Conservation (phyloP, 768 basidiomycete species). For the Austroboletus festivus region DNA sequence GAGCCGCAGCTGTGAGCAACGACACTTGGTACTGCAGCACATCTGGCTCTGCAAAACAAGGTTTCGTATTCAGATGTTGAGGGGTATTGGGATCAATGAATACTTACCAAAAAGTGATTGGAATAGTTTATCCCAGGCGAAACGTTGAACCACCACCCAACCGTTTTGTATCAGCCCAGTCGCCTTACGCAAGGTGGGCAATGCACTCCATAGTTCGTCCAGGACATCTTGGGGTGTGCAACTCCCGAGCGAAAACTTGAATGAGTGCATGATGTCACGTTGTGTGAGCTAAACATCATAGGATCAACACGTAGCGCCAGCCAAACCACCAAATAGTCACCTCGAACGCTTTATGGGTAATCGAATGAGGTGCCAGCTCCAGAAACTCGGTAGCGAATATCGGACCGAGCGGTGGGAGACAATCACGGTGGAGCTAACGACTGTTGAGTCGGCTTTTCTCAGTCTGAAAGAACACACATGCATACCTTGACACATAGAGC, state of each 20-base stretch:
- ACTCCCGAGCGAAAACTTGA: constrained; percentile 48
- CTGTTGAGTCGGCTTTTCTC: background rate
- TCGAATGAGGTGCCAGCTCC: constrained; percentile 43
- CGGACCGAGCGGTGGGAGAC: constrained; percentile 52
- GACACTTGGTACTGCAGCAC: constrained; percentile 51
- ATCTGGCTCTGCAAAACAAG: constrained; percentile 43
- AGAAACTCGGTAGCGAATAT: constrained; percentile 52
- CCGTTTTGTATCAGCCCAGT: constrained; percentile 34
- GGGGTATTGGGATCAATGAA: background rate
- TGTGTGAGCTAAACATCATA: constrained; percentile 44
- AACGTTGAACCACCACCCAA: constrained; percentile 45
- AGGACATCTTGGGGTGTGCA: constrained; percentile 51
- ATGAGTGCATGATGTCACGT: constrained; percentile 48
- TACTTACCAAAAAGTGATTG: constrained; percentile 38
- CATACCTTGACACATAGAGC: constrained; percentile 60
- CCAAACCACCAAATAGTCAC: constrained; percentile 27
- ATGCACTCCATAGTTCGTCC: constrained; percentile 56
- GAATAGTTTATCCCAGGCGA: constrained; percentile 52
- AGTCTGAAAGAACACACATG: background rate
- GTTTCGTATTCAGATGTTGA: background rate
- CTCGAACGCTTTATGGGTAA: constrained; percentile 53
- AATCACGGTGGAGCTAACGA: constrained; percentile 60
- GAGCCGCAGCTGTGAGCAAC: constrained; percentile 49
- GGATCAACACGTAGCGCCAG: background rate
- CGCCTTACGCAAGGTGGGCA: constrained; percentile 48